Conservation (phyloP, 257 asterid species). For the Nicotiana attenuata region DNA sequence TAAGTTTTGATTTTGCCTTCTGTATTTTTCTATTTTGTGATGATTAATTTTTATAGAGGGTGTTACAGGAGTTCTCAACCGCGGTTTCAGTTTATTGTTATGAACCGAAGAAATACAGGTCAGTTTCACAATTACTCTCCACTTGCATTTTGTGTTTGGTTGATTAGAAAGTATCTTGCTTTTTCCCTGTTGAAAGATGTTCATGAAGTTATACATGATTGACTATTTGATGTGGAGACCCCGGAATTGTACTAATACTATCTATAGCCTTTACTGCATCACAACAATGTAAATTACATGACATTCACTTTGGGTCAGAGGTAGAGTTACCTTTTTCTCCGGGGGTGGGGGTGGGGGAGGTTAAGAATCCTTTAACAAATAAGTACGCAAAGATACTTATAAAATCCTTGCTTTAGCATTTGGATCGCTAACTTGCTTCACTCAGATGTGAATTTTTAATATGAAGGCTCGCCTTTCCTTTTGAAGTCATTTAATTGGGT, state of each 20-base stretch:
- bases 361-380: no score
- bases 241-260: not conserved
- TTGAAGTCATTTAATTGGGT: not conserved
- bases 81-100: conserved; percentile 81
- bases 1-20: not conserved
- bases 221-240: not conserved
- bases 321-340: not conserved
- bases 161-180: not conserved
- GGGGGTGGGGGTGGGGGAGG: no score
- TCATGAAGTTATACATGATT: not conserved
- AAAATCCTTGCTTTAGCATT: not conserved
- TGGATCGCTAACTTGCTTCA: not conserved
- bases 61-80: conserved; percentile 77
- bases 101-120: conserved; percentile 91
- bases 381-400: not conserved
- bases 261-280: not conserved
- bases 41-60: not conserved
- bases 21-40: not conserved
- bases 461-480: not conserved
- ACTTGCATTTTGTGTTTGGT: not conserved
- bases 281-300: not conserved
- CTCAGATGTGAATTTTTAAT: not conserved
- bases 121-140: not conserved
- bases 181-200: not conserved
- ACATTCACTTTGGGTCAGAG: not conserved